Evolutionary conservation across 2,329 filamentous ascomycete species (phyloP), one percentile per base, ranked within the genome.

Genomic region (Colletotrichum sp.): DNA sequence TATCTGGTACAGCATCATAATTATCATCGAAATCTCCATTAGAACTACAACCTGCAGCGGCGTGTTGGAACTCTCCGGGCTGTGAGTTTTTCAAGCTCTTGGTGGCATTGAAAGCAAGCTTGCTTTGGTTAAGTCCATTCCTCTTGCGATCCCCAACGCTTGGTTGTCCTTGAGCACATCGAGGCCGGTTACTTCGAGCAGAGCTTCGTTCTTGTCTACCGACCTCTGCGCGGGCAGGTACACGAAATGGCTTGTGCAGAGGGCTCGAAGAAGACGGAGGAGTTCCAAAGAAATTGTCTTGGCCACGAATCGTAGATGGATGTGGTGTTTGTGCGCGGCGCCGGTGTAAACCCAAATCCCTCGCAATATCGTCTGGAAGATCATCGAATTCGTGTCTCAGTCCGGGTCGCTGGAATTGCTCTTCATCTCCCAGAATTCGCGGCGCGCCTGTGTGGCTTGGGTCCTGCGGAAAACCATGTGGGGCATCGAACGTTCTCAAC

Each of bases 211-310:
- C 26, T 15, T 26, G 12, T 32, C 48, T 26, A 10, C 48, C 48
- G 28, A n/a, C 32, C 28, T 24, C 18, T 12, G 30, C 26, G 13
- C 15, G 71, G 18, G 65, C 28, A 65, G 64, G 65, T 24, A 66
- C 48, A 10, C 48, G 64, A 26, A 66, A 76, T 13, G 64, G 71
- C 28, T 52, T 69, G 13, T 52, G 52, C 34, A 69, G 24, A 15
- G 74, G 71, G 30, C 74, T 74, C 5, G 74, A 76, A 43, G 72
- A 73, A 30, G 26, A 24, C 10, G 73, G 71, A 12, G 71, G 74
- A n/a, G 71, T 76, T 38, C 70, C 58, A 57, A 76, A 36, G 10
- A 28, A 34, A 18, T 24, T 64, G 3, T 48, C 21, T 8, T 26
- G 32, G n/a, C 48, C 34, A 30, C 36, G 43, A 12, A 34, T 43